phyloP scores from a whole-genome alignment of 768 basidiomycete species.

The Lactifluus subvellereus region DNA sequence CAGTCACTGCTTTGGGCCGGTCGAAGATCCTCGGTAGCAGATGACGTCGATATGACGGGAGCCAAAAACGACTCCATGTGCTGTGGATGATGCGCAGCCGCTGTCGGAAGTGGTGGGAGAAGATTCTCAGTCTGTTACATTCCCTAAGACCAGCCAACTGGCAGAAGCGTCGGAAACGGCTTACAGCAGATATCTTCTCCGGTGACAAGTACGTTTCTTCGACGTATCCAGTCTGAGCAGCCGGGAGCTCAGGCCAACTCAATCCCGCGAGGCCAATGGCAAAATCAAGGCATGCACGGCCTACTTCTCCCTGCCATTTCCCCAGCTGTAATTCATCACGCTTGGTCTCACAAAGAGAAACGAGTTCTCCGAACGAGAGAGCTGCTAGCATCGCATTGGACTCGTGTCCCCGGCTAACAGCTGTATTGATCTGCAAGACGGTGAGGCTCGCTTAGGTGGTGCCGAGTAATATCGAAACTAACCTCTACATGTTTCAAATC shows the following conservation, averaged over 20 bases:
- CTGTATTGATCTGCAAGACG: neutral
- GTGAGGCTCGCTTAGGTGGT: slow-evolving; percentile 15
- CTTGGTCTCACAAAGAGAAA: slow-evolving; percentile 33
- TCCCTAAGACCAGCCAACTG: slow-evolving; percentile 4
- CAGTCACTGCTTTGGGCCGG: slow-evolving; percentile 11
- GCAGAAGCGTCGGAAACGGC: neutral
- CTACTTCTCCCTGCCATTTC: slow-evolving; percentile 29
- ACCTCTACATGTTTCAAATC: slow-evolving; percentile 31
- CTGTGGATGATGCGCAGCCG: slow-evolving; percentile 21
- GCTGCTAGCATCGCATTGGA: neutral
- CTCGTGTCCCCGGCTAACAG: neutral
- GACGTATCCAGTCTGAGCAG: neutral
- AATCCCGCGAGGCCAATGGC: slow-evolving; percentile 31
- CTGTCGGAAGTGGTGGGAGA: slow-evolving; percentile 20
- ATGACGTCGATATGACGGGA: slow-evolving; percentile 20
- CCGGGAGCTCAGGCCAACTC: slow-evolving; percentile 13
- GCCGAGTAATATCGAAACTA: slow-evolving; percentile 14
- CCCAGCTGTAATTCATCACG: slow-evolving; percentile 26
- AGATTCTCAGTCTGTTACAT: slow-evolving; percentile 10
- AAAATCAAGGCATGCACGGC: slow-evolving; percentile 29
- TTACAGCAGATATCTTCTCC: slow-evolving; percentile 8
- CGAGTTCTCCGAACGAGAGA: slow-evolving; percentile 24
- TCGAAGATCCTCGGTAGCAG: slow-evolving; percentile 15
- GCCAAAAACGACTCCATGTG: slow-evolving; percentile 14
- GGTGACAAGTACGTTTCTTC: slow-evolving; percentile 1